Base-by-base conservation (phyloP, 768 basidiomycete genomes). In the Mycena rebaudengoi region DNA sequence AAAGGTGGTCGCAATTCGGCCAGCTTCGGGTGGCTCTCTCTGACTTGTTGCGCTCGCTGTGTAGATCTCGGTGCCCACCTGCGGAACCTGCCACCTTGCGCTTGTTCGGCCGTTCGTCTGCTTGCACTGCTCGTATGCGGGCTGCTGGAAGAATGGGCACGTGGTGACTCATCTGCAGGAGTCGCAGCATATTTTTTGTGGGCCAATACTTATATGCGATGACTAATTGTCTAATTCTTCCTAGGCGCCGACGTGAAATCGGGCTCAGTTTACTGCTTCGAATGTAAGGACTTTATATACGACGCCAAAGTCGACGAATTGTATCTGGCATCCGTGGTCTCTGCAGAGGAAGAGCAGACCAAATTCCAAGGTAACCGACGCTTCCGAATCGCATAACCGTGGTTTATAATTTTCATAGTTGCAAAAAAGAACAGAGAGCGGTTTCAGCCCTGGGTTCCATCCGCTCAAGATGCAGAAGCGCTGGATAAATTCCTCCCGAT, bases 221-320 rank as follows among this genome's bases (percentile, higher is more conserved):
- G 20, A 6, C 5, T 37, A 1, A 30, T 44, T 33, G 20, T n/a
- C 21, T 45, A 16, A 51, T 28, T 20, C 18, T 13, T 1, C 30
- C 12, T 33, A 90, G 89, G 85, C 63, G 80, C 83, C 35, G 88
- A 90, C 70, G 75, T 83, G 4, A 78, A 79, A 48, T 80, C 86
- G 1, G 89, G 90, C 5, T 75, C 78, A 10, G 74, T 90, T 4
- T 90, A 80, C 68, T 91, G 90, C 70, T 67, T 71, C 12, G 74
- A 77, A 26, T 91, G 89, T 71, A 77, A 83, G 40, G 87, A 90
- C 68, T 83, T 87, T 57, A 76, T 87, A 28, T 85, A 84, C 46
- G 76, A 87, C 60, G 64, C 77, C 23, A 67, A 67, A 1, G 69
- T 89, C 32, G 81, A 82, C 32, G 67, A 71, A 0, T 53, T 79